Evolutionary conservation across 345 rosid species (phyloP).

Genomic region (Lumnitzera littorea): DNA sequence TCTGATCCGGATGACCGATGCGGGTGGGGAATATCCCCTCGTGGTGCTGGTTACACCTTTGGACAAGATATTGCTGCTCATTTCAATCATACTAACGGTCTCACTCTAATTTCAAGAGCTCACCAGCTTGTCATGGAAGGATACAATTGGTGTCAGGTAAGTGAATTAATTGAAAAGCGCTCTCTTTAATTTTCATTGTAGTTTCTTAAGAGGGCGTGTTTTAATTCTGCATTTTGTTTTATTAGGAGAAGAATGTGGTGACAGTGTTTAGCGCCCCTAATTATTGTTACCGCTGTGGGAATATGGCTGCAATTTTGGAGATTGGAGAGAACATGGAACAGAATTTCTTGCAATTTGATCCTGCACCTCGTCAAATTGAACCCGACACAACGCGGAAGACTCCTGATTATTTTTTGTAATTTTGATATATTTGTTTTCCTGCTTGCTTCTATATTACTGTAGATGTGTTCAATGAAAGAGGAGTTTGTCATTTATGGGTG

Average conservation of each 20-base stretch:
- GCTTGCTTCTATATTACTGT: constrained; percentile 28
- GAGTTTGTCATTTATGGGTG: constrained; percentile 38
- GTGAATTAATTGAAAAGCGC: constrained; percentile 2
- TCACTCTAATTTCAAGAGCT: constrained; percentile 79
- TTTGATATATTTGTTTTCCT: constrained; percentile 18
- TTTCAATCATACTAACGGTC: constrained; percentile 89
- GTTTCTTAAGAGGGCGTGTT: too few relatives aligned
- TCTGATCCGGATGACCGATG: constrained; percentile 98
- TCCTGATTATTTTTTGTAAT: constrained; percentile 96
- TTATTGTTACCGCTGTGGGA: constrained; percentile 91
- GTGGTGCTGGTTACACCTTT: constrained; percentile 95
- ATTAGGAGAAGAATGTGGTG: constrained; percentile 80
- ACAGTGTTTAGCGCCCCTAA: constrained; percentile 96
- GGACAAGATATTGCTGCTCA: constrained; percentile 88
- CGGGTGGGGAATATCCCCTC: constrained; percentile 99
- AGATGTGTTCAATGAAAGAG: constrained; percentile 35
- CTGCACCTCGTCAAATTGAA: constrained; percentile 88
- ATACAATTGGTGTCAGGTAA: constrained; percentile 91
- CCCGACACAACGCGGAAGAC: constrained; percentile 95
- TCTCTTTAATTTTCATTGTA: neutral
- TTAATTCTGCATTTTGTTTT: too few relatives aligned
- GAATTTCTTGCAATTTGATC: constrained; percentile 90
- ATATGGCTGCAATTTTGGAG: constrained; percentile 96
- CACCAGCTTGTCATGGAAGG: constrained; percentile 99
- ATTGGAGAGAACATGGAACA: constrained; percentile 94